Base-by-base conservation (phyloP, 2,329 filamentous ascomycete species). In the Paracoccidioides lutzii region DNA sequence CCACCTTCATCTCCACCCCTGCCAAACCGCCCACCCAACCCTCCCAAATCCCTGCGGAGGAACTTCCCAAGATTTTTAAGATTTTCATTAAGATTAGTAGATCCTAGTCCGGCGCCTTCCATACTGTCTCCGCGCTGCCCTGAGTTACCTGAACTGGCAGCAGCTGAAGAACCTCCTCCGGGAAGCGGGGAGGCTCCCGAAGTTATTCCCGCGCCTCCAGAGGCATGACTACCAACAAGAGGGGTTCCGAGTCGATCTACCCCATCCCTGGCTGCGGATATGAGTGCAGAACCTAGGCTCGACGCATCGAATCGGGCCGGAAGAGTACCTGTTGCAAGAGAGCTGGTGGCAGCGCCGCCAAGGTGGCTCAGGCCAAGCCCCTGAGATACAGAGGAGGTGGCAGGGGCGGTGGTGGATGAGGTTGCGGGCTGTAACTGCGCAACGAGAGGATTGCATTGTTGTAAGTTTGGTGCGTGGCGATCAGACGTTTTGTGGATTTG, bases 61-160 rank as follows among this genome's bases (percentile, higher is more conserved):
- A 97, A 96, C 72, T 95, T 96, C 30, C 91, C 91, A 72, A 98
- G 88, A 69, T 89, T 95, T 74, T 89, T 90, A 71, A 97, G 69
- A 71, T 96, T 96, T 71, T 95, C 90, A 67, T 96, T 95, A 60
- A 96, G 81, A 53, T 86, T 88, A 6, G 81, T 81, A 64, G 85
- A 82, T 55, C 81, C 77, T 55, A 76, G 46, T 45, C 56, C 56
- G 4, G 58, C 37, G 3, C 75, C 62, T 55, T 57, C 64, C 43
- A 62, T 63, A 38, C 61, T 60, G 54, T 67, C 61, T 55, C 64
- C 59, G 1, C 52, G 52, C 22, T 54, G 43, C n/a, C 43, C 53
- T 33, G 40, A n/a, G n/a, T 30, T 38, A 35, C 62, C 56, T 55
- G 3, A 52, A 52, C 46, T 69, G 63, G 28, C 59, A 48, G 65